Conservation (phyloP, 176 grass and related monocot species). For the Avena insularis region DNA sequence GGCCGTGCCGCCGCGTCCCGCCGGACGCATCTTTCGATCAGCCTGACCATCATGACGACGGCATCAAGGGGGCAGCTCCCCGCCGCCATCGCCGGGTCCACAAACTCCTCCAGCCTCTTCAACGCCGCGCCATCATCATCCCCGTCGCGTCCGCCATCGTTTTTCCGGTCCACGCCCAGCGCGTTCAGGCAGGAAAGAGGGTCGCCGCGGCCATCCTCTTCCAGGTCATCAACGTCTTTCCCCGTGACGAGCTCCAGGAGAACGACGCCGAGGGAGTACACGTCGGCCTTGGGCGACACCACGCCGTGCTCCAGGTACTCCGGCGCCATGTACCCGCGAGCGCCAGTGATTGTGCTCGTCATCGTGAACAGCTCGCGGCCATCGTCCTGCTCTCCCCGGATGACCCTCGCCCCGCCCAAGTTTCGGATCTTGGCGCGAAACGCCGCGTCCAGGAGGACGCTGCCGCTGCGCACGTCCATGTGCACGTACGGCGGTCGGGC, state of each 20-base stretch:
- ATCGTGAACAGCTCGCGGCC: constrained; percentile 41
- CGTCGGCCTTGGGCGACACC: constrained; percentile 71
- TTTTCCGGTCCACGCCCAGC: neutral
- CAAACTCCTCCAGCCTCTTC: constrained; percentile 55
- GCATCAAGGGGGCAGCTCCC: constrained; percentile 49
- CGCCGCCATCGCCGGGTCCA: constrained; percentile 61
- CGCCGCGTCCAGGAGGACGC: constrained; percentile 58
- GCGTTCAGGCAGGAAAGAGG: neutral
- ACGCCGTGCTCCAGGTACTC: constrained; percentile 81
- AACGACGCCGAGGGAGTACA: constrained; percentile 78
- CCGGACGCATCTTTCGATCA: constrained; percentile 63
- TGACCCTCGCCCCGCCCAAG: constrained; percentile 47
- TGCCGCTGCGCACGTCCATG: constrained; percentile 66
- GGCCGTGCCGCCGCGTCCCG: constrained; percentile 43
- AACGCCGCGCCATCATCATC: neutral
- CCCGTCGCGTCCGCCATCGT: neutral
- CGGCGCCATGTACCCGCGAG: constrained; percentile 60
- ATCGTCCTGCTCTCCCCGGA: constrained; percentile 18
- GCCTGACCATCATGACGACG: constrained; percentile 46
- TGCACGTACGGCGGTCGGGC: constrained; percentile 65
- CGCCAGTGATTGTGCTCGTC: constrained; percentile 66
- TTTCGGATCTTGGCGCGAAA: constrained; percentile 73
- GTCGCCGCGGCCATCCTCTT: constrained; percentile 24
- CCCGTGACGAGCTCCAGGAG: constrained; percentile 75
- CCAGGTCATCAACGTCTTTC: constrained; percentile 50